Evolutionary conservation across 179 eudicot species (phyloP).

Genomic region (Camellia oleifera): DNA sequence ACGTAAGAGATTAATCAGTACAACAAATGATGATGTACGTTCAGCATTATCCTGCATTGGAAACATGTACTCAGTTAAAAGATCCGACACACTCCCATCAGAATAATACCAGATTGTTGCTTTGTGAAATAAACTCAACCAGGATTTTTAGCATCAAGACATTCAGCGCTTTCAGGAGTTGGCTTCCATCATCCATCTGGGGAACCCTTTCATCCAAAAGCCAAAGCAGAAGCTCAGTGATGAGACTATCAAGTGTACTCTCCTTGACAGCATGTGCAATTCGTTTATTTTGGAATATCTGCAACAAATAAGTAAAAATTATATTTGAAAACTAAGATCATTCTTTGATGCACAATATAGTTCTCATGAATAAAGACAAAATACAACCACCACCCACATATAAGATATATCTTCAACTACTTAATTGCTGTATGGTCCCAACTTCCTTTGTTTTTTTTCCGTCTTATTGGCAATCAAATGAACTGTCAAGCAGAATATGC

Average conservation of each 20-base stretch:
- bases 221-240: constrained; percentile 97
- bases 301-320: constrained; percentile 24
- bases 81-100: neutral
- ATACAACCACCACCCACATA: constrained; percentile 43
- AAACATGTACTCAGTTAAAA: neutral
- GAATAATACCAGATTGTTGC: neutral
- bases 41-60: constrained; percentile 84
- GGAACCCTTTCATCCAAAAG: constrained; percentile 98
- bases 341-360: neutral
- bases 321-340: constrained; percentile 11
- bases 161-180: constrained; percentile 87
- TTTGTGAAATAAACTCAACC: constrained; percentile 35
- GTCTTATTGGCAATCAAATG: neutral
- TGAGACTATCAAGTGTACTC: constrained; percentile 71
- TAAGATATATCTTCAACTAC: neutral
- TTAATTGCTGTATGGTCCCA: too few species aligned
- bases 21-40: constrained; percentile 84
- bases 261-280: constrained; percentile 89
- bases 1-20: constrained; percentile 75
- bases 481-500: constrained; percentile 9
- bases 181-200: constrained; percentile 95
- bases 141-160: constrained; percentile 90
- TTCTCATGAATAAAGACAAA: neutral
- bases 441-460: neutral
- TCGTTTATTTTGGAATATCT: constrained; percentile 86